Percentiles rank a stretch among this genome's conserved stretches.
phyloP scores from a whole-genome alignment of 768 basidiomycete genomes.

The Amanita fuliginea region DNA sequence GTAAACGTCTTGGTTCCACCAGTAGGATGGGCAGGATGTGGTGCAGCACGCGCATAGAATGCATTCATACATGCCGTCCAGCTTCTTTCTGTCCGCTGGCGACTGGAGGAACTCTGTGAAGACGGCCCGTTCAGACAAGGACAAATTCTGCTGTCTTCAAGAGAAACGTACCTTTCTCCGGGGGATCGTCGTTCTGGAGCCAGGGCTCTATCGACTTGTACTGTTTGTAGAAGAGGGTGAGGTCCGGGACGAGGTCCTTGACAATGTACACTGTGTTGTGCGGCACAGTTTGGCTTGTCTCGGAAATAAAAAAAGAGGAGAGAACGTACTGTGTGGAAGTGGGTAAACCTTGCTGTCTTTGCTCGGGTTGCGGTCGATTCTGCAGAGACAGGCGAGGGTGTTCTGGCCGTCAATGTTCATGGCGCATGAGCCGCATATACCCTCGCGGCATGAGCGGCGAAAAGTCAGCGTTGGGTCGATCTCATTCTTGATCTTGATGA shows the following conservation, averaged over 20 bases:
- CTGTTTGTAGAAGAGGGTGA: slow-evolving; percentile 94
- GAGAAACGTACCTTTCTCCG: slow-evolving; percentile 38
- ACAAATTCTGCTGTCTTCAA: too few species aligned
- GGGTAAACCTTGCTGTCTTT: slow-evolving; percentile 93
- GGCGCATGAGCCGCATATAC: slow-evolving; percentile 96
- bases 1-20: slow-evolving; percentile 99
- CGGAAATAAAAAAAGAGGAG: not conserved
- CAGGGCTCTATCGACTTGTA: slow-evolving; percentile 99
- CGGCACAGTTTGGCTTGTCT: not conserved
- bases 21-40: slow-evolving; percentile 94
- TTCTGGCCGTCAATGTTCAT: slow-evolving; percentile 99
- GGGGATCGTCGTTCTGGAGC: slow-evolving; percentile 88
- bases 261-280: slow-evolving; percentile 80
- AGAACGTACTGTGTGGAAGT: slow-evolving; percentile 79
- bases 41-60: slow-evolving; percentile 97
- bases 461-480: slow-evolving; percentile 95
- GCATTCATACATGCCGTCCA: slow-evolving; percentile 96
- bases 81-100: slow-evolving; percentile 84
- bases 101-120: slow-evolving; percentile 84
- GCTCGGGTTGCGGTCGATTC: slow-evolving; percentile 67
- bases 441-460: slow-evolving; percentile 86
- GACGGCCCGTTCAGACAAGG: too few species aligned
- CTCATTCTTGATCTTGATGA: slow-evolving; percentile 99
- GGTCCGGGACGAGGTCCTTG: slow-evolving; percentile 93
- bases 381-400: slow-evolving; percentile 93